Evolutionary conservation across 2,329 filamentous ascomycete species (phyloP), one percentile per base, ranked within the genome.

Genomic region (Botrytis squamosa): DNA sequence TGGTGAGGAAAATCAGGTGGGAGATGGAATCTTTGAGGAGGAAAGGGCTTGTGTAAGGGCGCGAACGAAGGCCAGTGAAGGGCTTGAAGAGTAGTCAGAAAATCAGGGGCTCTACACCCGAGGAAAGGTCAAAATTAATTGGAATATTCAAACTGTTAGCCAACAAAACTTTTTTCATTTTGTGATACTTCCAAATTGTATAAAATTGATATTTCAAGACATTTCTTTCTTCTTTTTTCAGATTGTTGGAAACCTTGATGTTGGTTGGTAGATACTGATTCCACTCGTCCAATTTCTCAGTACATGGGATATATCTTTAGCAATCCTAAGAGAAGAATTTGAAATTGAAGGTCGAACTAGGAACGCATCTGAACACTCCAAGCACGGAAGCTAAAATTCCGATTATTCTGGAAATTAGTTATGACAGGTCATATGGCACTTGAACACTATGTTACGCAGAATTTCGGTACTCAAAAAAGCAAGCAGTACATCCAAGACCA

Each of bases 51-150:
- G 25, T 64, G 10, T 64, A 42, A n/a, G n/a, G 9, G 62, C 22
- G 4, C 14, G 7, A 16, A 18, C 4, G 18, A 16, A 5, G 2
- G n/a, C 14, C 5, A 14, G 12, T 44, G n/a, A 18, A 20, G 1
- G 9, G 1, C 20, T 29, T 42, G 4, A 64, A n/a, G 16, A 3
- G 16, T 29, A 9, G 14, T 4, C n/a, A 1, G 22, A 7, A 42
- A 8, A 0, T 18, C 0, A n/a, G 25, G 5, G 12, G 1, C 10
- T 62, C 25, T 8, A 16, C 4, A 1, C 22, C 0, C 0, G 22
- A 38, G 10, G 12, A 63, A 42, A 14, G 18, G 22, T 18, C 20
- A 10, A 4, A 2, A 40, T 63, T 16, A 4, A 62, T 40, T 0
- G 6, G 8, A 36, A 22, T 0, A 9, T 9, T 5, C 14, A n/a